Base-by-base conservation (phyloP, 2,329 filamentous ascomycete species). In the Phyllosticta capitalensis region DNA sequence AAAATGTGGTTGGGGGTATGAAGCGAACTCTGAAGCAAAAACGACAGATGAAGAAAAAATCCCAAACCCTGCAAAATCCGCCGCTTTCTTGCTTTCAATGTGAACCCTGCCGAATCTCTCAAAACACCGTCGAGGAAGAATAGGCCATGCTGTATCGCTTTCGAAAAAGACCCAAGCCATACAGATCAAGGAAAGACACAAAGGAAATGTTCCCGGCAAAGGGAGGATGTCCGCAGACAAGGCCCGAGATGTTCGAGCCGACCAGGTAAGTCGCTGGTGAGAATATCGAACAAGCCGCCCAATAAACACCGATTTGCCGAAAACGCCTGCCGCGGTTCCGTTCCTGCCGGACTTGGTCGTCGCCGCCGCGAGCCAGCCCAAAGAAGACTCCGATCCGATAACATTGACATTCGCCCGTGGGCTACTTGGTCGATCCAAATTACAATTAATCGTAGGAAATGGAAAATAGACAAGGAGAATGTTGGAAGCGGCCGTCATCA, bases 401-500 rank as follows among this genome's bases (percentile, higher is more conserved):
- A 54, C 56, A 52, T 52, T 54, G 52, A 58, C 30, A 58, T 30
- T 59, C 57, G 54, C 21, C 19, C 26, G 57, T 30, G 50, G 21
- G 19, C n/a, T 59, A 54, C 50, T 59, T 55, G n/a, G 7, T 33
- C 57, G 52, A 59, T 59, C 57, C 57, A 48, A 38, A 59, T 59
- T 59, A 59, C 53, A 52, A 59, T 59, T 59, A 54, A 38, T 59
- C 57, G 57, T 59, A 59, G 54, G 57, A 50, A 45, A 17, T 38
- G 52, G 54, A 55, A 52, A 55, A 59, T 50, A 59, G 54, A 59
- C 38, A 45, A 54, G 45, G 24, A 54, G 54, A 59, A 52, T 54
- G 45, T 54, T 48, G 24, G 33, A 22, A 30, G 52, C 22, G 21
- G 52, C 24, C 24, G 50, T 45, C 21, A 6, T 19, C 10, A 52